A percentile compares a stretch with the other conserved stretches of the same genome.
phyloP scores from a whole-genome alignment of 164 flowering plant genomes.

The Berberis thunbergii region DNA sequence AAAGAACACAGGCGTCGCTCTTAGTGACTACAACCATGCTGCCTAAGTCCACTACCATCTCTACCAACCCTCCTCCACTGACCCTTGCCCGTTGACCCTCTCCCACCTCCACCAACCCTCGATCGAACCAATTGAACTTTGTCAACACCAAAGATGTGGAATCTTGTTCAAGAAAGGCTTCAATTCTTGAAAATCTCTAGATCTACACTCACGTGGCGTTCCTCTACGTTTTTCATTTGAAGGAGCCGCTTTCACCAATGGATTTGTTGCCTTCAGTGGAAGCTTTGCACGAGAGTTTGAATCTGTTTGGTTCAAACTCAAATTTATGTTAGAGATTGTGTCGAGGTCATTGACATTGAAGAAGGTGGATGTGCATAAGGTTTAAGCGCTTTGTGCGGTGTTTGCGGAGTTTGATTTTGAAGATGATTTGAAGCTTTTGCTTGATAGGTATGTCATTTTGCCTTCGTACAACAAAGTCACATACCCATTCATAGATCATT shows the following conservation, averaged over 20 bases:
- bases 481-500: no score
- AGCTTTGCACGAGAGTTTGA: constrained; percentile 58
- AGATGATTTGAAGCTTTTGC: constrained; percentile 74
- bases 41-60: no score
- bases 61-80: no score
- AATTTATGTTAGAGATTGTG: constrained; percentile 46
- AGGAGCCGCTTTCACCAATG: constrained; percentile 27
- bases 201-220: constrained; percentile 31
- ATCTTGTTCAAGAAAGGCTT: neutral
- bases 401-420: constrained; percentile 75
- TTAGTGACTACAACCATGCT: no score
- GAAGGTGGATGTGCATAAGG: constrained; percentile 72
- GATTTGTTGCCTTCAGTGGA: constrained; percentile 47
- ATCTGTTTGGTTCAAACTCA: constrained; percentile 55
- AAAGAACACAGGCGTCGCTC: no score
- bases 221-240: constrained; percentile 55
- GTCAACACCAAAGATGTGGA: neutral
- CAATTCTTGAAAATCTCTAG: constrained; percentile 28
- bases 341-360: constrained; percentile 56
- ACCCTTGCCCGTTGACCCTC: no score
- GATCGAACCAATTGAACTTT: no score
- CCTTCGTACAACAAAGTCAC: constrained; percentile 37
- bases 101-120: no score
- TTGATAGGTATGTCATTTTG: constrained; percentile 64
- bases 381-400: constrained; percentile 66